phyloP scores from a whole-genome alignment of 768 basidiomycete genomes.

The Hebeloma cylindrosporum region DNA sequence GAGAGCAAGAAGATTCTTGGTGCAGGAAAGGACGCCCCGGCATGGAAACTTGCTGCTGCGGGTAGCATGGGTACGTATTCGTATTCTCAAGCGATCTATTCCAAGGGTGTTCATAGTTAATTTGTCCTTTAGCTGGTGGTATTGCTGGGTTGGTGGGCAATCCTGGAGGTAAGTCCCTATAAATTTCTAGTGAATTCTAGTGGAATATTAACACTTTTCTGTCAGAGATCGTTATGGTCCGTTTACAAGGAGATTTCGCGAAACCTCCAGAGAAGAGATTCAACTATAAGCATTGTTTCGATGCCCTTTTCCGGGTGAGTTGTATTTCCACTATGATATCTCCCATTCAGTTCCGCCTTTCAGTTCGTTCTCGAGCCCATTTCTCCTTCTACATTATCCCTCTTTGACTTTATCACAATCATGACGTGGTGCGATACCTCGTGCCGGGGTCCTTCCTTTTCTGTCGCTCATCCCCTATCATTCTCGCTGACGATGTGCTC shows the following conservation, averaged over 20 bases:
- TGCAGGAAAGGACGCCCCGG: conserved; percentile 67
- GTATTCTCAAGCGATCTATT: not conserved
- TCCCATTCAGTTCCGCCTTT: not conserved
- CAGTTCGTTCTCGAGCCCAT: not conserved
- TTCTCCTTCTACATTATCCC: not conserved
- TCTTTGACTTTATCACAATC: not conserved
- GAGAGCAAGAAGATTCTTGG: conserved; percentile 71
- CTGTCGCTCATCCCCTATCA: no score
- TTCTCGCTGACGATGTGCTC: no score
- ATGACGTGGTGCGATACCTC: no score
- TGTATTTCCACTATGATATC: not conserved
- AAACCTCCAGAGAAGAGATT: conserved; percentile 86
- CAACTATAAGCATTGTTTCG: conserved; percentile 88
- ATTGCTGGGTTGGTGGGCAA: conserved; percentile 90
- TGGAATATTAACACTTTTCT: not conserved
- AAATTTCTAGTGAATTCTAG: not conserved
- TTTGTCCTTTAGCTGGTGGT: conserved; percentile 58
- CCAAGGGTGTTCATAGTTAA: not conserved
- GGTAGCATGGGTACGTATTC: conserved; percentile 78
- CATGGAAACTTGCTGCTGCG: conserved; percentile 79
- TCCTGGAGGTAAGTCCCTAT: conserved; percentile 61
- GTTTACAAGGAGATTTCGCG: conserved; percentile 88
- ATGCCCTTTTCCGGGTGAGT: conserved; percentile 82
- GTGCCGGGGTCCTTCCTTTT: no score
- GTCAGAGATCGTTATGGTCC: conserved; percentile 81